phyloP scores from a whole-genome alignment of 1,139 yeast genomes.

The Entelexis paramagnoliae region DNA sequence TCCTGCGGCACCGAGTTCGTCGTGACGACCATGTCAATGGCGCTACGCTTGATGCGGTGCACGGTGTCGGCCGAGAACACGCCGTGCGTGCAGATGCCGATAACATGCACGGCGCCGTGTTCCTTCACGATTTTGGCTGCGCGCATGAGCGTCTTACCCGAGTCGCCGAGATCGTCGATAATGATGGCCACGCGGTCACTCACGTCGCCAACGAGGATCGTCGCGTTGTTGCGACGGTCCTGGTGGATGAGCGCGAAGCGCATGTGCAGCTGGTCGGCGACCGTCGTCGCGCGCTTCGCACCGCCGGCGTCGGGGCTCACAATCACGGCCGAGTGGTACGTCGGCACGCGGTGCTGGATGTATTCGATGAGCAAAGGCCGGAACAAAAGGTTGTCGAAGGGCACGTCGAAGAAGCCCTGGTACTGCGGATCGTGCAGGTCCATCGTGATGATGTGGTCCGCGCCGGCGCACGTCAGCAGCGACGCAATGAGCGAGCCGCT shows the following conservation, averaged over 20 bases:
- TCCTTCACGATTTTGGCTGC: conserved; percentile 87
- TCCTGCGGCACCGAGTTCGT: conserved; percentile 92
- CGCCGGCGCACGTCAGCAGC: conserved; percentile 83
- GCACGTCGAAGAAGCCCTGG: conserved; percentile 86
- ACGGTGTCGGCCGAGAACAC: conserved; percentile 87
- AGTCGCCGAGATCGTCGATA: conserved; percentile 88
- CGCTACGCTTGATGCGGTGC: conserved; percentile 53
- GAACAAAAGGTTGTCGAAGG: conserved; percentile 83
- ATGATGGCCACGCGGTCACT: conserved; percentile 72
- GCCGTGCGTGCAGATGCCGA: conserved; percentile 88
- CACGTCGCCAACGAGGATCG: conserved; percentile 93
- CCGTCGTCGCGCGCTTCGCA: conserved; percentile 87
- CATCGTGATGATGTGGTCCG: conserved; percentile 94
- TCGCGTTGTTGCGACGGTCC: conserved; percentile 61
- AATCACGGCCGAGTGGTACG: conserved; percentile 68
- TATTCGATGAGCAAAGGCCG: conserved; percentile 76
- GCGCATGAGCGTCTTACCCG: conserved; percentile 81
- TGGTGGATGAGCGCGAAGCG: conserved; percentile 93
- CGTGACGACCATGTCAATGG: conserved; percentile 74
- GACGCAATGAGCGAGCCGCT: conserved; percentile 90
- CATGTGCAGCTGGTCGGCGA: conserved; percentile 83
- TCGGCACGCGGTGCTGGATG: conserved; percentile 60
- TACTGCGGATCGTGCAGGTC: conserved; percentile 94
- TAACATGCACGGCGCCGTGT: conserved; percentile 80
- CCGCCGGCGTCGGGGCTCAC: conserved; percentile 98